Evolutionary conservation across 2,329 filamentous ascomycete genomes (phyloP), one percentile per base, ranked within the genome.

Genomic region (Penicillium sp.): DNA sequence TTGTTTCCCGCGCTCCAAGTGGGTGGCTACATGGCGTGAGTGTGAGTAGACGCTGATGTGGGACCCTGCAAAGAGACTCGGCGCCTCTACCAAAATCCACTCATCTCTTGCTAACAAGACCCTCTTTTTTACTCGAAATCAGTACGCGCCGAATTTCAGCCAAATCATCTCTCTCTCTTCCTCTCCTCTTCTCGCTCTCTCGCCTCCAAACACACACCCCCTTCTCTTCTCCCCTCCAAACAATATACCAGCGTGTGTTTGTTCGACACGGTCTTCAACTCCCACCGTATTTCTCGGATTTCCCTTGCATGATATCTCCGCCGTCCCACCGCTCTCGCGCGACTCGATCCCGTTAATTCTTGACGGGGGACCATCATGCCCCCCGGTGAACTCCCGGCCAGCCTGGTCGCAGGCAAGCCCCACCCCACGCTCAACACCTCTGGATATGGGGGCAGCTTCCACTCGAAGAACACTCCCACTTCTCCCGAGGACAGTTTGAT

Each of bases 351-450:
- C 50, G 42, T 46, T 58, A 39, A 56, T 54, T 45, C 24, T 28
- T 18, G 55, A 65, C 60, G 61, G 61, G 62, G 62, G 61, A 63
- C 62, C 68, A 68, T 67, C 54, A 77, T 77, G 74, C 70, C 73
- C 71, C 70, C 74, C 64, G 70, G 71, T 67, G 73, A 73, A 63
- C 70, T 73, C 57, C 74, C 74, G 61, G 70, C 74, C 59, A 75
- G 72, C 64, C 69, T 77, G 63, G 70, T 76, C 62, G 73, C 74
- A 59, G 74, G 74, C 59, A 73, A 76, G 58, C 70, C 72, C 52
- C 69, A 67, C 56, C 71, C 71, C 37, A 70, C 68, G 19, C 58
- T 73, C 57, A 75, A 72, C 55, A 71, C 69, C 16, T 67, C 67
- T 48, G 67, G 71, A 46, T 72, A 74, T 42, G 68, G 67, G 52